phyloP scores from a whole-genome alignment of 306 rosid genomes.

The Medicago ruthenica region DNA sequence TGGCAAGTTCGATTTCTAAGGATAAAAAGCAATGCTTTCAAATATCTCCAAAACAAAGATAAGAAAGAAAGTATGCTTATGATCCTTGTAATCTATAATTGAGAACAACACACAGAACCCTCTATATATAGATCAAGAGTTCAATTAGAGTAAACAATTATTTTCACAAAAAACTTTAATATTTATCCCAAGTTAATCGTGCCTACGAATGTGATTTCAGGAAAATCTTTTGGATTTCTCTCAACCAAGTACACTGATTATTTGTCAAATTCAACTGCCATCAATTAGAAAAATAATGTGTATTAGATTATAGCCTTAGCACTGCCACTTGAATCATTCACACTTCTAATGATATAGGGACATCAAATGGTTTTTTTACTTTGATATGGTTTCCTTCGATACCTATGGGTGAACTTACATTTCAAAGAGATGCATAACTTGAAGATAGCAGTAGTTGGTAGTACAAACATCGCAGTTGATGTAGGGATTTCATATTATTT shows the following conservation, averaged over 20 bases:
- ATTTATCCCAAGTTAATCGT: neutral
- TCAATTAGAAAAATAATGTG: constrained; percentile 7
- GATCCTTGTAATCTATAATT: constrained; percentile 14
- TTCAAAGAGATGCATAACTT: constrained; percentile 36
- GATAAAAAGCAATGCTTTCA: constrained; percentile 1
- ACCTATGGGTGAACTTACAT: constrained; percentile 12
- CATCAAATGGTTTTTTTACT: neutral
- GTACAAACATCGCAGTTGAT: constrained; percentile 23
- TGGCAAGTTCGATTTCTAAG: neutral
- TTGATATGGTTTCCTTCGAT: constrained; percentile 26
- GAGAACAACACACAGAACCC: constrained; percentile 8
- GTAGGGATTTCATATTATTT: neutral
- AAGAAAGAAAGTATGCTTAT: neutral
- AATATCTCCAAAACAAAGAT: constrained; percentile 25
- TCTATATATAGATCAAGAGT: constrained; percentile 1
- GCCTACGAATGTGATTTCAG: constrained; percentile 6
- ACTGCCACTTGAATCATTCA: constrained; percentile 21
- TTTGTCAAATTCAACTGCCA: constrained; percentile 36
- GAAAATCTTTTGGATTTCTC: constrained; percentile 17
- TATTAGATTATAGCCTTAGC: constrained; percentile 7
- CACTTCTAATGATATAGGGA: neutral
- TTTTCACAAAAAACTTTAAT: neutral
- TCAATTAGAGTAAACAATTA: neutral
- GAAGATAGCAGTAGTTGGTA: constrained; percentile 15
- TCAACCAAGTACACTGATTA: constrained; percentile 22